Evolutionary conservation across 768 basidiomycete species (phyloP), one percentile per base, ranked within the genome.

Genomic region (Filobasidium wieringae): DNA sequence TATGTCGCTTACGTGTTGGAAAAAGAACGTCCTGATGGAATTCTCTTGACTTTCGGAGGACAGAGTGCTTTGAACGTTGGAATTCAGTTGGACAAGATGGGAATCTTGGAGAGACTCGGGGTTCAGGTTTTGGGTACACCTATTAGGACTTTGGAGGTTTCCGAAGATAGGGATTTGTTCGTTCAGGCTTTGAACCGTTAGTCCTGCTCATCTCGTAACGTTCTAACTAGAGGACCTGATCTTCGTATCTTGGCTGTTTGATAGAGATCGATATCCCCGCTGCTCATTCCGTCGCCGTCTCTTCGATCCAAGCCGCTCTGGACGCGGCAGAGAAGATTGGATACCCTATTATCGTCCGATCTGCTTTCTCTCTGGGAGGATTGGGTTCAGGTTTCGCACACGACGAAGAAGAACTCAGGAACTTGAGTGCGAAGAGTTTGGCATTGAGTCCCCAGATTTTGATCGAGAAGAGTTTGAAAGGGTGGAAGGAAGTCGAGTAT

Each of bases 401-500:
- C 69, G 83, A 96, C 72, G 79, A 88, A 12, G 87, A 95, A 61
- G 95, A 99, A 78, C 77, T 99, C 56, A 85, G 90, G 57, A 92
- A 99, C 74, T 79, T 99, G 24, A 82, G 90, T 40, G 92, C 95
- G 24, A 93, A 88, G 75, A 82, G 85, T 70, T 81, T 99, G 53
- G 84, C 84, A 69, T 79, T 97, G 29, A 87, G 85, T 64, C 93
- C 95, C 47, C 95, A 97, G 73, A 88, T 97, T 41, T 80, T 99
- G 57, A 91, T 99, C 63, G 95, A 97, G 76, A 86, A 91, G 51
- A 88, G 86, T 65, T 87, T 99, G 85, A 97, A 97, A 76, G 95
- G 95, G 30, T 99, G 95, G 95, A 99, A 99, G 73, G 95, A 99
- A 76, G 80, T 97, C 62, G 95, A 99, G 76, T 99, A 97, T 66